A percentile compares a stretch with the other conserved stretches of the same genome.
Evolutionary conservation across 78 protist species (phyloP).

Genomic region (Dictyostelium brefeldianum): DNA sequence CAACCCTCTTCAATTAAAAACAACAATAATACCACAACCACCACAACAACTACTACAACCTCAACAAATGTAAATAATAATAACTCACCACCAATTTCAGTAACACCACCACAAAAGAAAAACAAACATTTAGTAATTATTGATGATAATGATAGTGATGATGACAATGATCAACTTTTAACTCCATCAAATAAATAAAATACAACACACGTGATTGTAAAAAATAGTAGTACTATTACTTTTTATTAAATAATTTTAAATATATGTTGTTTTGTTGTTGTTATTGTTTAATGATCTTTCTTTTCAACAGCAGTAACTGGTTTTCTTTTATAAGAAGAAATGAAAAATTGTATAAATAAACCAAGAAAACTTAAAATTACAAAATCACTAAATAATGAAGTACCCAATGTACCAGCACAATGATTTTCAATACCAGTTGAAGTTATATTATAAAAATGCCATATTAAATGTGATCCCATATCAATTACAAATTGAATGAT

Average conservation of each 20-base stretch:
- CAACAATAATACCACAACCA: too few relatives aligned
- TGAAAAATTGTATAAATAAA: conserved; percentile 62
- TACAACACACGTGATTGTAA: not conserved
- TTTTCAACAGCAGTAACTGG: not conserved
- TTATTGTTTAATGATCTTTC: conserved; percentile 32
- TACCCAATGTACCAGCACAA: conserved; percentile 13
- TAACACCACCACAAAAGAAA: too few relatives aligned
- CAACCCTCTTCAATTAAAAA: not conserved
- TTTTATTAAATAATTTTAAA: not conserved
- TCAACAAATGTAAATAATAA: not conserved
- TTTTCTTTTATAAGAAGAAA: conserved; percentile 14
- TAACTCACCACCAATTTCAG: not conserved
- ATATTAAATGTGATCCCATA: conserved; percentile 30
- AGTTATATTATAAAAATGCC: conserved; percentile 27
- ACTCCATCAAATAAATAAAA: not conserved
- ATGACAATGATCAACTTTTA: too few relatives aligned
- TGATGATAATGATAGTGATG: too few relatives aligned
- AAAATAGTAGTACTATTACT: too few relatives aligned
- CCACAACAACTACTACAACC: too few relatives aligned
- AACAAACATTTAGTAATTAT: too few relatives aligned
- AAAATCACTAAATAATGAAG: conserved; percentile 32
- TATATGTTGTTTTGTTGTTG: not conserved
- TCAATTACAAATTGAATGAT: conserved; percentile 78
- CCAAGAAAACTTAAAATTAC: conserved; percentile 57
- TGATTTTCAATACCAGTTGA: not conserved